Conservation (phyloP, 305 asterid species). For the Fraxinus xanthoxyloides region DNA sequence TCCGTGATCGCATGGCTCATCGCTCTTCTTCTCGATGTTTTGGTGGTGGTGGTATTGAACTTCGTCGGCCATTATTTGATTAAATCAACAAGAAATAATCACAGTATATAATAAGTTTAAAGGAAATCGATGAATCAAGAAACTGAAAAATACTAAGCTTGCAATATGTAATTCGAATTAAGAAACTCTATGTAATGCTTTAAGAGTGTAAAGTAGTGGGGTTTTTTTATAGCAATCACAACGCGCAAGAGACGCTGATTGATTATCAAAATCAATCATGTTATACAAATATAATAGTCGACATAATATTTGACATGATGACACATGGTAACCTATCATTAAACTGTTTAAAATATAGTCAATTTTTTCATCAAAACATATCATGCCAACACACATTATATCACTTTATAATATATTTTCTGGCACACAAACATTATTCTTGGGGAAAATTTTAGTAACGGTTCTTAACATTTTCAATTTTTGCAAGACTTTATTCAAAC, state of each 20-base stretch:
- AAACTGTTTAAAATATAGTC: too few relatives aligned
- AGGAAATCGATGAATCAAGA: constrained; percentile 9
- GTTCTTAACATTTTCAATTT: too few relatives aligned
- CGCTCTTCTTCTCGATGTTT: constrained; percentile 20
- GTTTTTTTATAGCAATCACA: constrained; percentile 47
- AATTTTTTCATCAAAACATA: too few relatives aligned
- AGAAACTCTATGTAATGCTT: not conserved
- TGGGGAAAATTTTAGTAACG: too few relatives aligned
- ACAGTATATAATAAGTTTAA: not conserved
- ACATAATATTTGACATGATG: too few relatives aligned
- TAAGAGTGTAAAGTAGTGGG: not conserved
- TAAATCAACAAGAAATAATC: not conserved
- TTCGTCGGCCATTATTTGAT: constrained; percentile 50
- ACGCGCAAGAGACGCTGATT: constrained; percentile 49
- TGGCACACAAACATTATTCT: too few relatives aligned
- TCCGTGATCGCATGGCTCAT: constrained; percentile 26
- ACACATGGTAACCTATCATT: constrained; percentile 3
- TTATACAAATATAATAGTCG: too few relatives aligned
- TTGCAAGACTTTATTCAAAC: too few relatives aligned
- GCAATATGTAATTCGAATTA: too few relatives aligned
- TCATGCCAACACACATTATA: too few relatives aligned
- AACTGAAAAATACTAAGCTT: not conserved
- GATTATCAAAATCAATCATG: too few relatives aligned
- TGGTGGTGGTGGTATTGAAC: constrained; percentile 29
- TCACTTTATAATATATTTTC: too few relatives aligned